Evolutionary conservation across 495 filamentous ascomycete species (phyloP).

Genomic region (Aspergillus egyptiacus): DNA sequence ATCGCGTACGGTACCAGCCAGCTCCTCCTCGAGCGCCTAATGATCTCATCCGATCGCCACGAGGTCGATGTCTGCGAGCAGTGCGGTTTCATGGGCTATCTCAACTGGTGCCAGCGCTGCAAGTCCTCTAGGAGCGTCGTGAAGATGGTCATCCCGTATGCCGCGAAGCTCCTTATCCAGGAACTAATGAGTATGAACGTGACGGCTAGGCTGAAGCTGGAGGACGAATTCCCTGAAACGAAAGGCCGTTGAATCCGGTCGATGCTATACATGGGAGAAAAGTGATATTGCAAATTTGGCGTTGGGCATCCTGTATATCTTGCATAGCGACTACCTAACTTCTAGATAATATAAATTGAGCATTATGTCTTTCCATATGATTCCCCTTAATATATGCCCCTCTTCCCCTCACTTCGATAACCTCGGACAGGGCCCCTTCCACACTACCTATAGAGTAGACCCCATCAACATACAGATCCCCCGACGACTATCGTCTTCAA

Average conservation of each 20-base stretch:
- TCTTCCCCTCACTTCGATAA: too few relatives aligned
- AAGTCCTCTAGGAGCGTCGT: constrained; percentile 71
- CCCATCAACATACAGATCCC: too few relatives aligned
- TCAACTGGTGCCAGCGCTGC: constrained; percentile 88
- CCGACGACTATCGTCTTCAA: too few relatives aligned
- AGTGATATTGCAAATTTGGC: constrained; percentile 8
- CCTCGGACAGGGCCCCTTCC: too few relatives aligned
- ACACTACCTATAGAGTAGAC: not conserved
- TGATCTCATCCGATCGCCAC: constrained; percentile 87
- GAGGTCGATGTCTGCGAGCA: constrained; percentile 86
- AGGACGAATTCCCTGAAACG: constrained; percentile 78
- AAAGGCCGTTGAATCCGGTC: constrained; percentile 28
- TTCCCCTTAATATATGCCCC: too few relatives aligned
- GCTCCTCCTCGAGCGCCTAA: constrained; percentile 85
- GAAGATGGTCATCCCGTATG: constrained; percentile 96
- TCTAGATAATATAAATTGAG: not conserved
- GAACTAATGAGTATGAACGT: constrained; percentile 98
- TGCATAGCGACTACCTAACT: constrained; percentile 24
- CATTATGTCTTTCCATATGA: too few relatives aligned
- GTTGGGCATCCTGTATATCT: constrained; percentile 16
- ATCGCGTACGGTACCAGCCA: constrained; percentile 94
- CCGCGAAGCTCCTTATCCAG: constrained; percentile 93
- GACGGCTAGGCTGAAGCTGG: constrained; percentile 73
- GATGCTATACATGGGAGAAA: constrained; percentile 2
- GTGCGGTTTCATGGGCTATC: constrained; percentile 92